Conservation (phyloP, 371 early-diverging fungal genomes). For the Conidiobolus coronatus region DNA sequence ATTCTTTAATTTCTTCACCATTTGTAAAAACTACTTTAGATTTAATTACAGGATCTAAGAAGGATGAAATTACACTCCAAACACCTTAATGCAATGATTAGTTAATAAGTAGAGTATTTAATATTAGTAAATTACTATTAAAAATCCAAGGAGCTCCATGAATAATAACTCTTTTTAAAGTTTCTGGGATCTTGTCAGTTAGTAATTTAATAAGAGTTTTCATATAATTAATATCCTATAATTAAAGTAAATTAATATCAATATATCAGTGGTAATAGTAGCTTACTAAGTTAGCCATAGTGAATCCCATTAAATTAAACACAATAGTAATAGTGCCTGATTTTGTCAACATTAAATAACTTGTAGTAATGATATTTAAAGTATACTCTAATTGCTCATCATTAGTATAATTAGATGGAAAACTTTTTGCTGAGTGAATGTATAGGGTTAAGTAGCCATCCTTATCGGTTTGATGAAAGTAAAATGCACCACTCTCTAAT, state of each 20-base stretch:
- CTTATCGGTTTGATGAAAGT: conserved; percentile 29
- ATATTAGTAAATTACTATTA: conserved; percentile 18
- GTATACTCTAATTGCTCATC: no score
- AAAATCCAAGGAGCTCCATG: conserved; percentile 82
- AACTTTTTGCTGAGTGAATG: no score
- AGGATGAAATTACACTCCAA: conserved; percentile 55
- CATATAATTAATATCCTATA: no score
- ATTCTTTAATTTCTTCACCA: conserved; percentile 29
- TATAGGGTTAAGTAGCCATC: conserved; percentile 5
- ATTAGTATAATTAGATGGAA: no score
- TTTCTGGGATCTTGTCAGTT: conserved; percentile 57
- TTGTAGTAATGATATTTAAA: conserved; percentile 48
- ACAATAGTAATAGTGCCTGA: conserved; percentile 38
- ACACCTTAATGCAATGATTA: conserved; percentile 73
- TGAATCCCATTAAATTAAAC: conserved; percentile 63
- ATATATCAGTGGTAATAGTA: no score
- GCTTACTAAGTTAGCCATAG: conserved; percentile 43
- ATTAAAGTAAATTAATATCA: no score
- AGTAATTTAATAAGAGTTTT: no score
- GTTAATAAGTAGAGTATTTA: conserved; percentile 12
- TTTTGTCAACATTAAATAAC: conserved; percentile 38
- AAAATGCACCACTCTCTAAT: conserved; percentile 26
- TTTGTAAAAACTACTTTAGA: conserved; percentile 54
- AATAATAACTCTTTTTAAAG: conserved; percentile 43
- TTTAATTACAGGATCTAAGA: conserved; percentile 79